phyloP scores from a whole-genome alignment of 2,329 filamentous ascomycete genomes.

The Arthroderma sp. region DNA sequence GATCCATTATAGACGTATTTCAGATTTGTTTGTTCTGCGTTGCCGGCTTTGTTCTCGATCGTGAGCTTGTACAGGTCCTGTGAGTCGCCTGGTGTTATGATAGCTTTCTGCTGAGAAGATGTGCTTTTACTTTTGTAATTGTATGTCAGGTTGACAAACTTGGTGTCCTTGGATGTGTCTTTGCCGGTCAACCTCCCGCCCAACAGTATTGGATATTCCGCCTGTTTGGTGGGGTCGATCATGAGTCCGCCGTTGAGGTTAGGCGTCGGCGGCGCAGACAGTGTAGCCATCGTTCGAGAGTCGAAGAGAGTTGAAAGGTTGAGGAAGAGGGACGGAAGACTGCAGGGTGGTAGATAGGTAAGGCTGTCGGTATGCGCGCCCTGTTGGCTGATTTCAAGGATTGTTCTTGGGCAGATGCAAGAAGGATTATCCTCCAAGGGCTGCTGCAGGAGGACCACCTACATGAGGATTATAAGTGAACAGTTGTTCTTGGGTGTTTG shows the following conservation, averaged over 20 bases:
- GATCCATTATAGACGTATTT: slow-evolving; percentile 30
- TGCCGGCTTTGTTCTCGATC: slow-evolving; percentile 29
- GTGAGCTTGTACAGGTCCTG: slow-evolving; percentile 28
- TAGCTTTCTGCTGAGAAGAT: slow-evolving; percentile 25
- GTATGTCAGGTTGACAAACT: slow-evolving; percentile 31
- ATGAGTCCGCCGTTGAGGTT: slow-evolving; percentile 20
- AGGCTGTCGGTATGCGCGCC: no score
- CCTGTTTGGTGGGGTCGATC: slow-evolving; percentile 33
- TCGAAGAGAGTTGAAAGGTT: neutral
- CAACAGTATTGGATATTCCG: slow-evolving; percentile 34
- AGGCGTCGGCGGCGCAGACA: slow-evolving; percentile 6
- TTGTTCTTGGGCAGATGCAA: neutral
- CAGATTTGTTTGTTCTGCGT: slow-evolving; percentile 25
- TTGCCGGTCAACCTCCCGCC: slow-evolving; percentile 28
- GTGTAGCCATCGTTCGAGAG: slow-evolving; percentile 6
- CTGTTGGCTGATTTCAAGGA: neutral
- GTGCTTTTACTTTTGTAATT: slow-evolving; percentile 34
- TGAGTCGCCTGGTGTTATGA: slow-evolving; percentile 22
- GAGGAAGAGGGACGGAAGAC: neutral
- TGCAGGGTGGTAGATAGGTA: no score
- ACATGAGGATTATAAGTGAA: no score
- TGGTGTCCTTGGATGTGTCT: slow-evolving; percentile 11
- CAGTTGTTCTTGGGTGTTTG: no score
- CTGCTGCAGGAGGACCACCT: no score
- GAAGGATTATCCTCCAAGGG: no score